Conservation (phyloP, 75 land plant genomes). For the Picea glauca region DNA sequence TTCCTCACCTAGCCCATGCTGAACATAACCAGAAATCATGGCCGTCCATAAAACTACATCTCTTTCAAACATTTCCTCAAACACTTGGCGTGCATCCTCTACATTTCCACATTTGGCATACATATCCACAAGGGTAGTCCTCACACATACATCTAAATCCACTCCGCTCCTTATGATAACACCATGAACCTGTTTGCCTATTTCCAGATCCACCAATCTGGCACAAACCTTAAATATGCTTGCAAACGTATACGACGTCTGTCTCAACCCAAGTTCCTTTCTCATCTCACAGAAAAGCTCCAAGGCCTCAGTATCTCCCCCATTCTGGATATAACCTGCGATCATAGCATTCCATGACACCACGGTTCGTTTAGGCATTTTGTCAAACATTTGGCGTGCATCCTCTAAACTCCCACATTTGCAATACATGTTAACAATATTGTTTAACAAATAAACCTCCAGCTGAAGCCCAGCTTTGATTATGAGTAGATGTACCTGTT, state of each 20-base stretch:
- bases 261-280: conserved; percentile 17
- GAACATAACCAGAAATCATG: conserved; percentile 47
- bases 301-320: conserved; percentile 20
- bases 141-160: neutral
- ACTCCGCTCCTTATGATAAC: neutral
- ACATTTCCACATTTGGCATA: neutral
- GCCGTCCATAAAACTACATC: conserved; percentile 36
- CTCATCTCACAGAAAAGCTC: conserved; percentile 32
- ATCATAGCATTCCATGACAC: conserved; percentile 57
- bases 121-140: neutral
- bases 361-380: conserved; percentile 36
- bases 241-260: conserved; percentile 27
- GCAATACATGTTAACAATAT: conserved; percentile 34
- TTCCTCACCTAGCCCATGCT: conserved; percentile 42
- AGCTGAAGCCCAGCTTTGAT: conserved; percentile 14
- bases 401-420: conserved; percentile 24
- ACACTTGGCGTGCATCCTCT: neutral
- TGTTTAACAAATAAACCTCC: conserved; percentile 29
- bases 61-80: neutral
- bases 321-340: conserved; percentile 25
- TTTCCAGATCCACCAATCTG: neutral
- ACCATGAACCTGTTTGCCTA: neutral
- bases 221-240: conserved; percentile 38
- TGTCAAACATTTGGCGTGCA: conserved; percentile 38
- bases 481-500: neutral